Conservation (phyloP, 345 rosid species). For the Populus nigra region DNA sequence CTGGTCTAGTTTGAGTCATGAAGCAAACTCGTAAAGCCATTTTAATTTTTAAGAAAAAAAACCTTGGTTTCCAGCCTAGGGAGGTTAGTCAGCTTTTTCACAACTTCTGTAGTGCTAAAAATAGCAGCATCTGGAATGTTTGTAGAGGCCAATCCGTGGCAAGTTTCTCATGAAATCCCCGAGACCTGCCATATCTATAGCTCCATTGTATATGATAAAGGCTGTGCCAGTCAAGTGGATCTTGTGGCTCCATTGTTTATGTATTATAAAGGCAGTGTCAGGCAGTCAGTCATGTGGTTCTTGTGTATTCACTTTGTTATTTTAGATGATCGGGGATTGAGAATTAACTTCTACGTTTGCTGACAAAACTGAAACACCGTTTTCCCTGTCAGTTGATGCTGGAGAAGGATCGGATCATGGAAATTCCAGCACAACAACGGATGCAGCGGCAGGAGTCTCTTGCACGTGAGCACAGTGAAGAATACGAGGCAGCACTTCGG, state of each 20-base stretch:
- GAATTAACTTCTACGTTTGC: not conserved
- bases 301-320: not conserved
- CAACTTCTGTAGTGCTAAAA: not conserved
- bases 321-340: not conserved
- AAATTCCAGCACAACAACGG: conserved; percentile 70
- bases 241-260: not conserved
- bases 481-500: conserved; percentile 76
- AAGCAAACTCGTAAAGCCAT: not conserved
- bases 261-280: not conserved
- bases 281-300: not conserved
- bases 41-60: not conserved
- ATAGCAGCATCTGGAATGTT: not conserved
- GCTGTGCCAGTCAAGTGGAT: not conserved
- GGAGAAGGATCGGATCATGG: conserved; percentile 65
- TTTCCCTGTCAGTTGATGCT: conserved; percentile 55
- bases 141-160: not conserved
- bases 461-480: conserved; percentile 72
- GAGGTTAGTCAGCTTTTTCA: not conserved
- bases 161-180: not conserved
- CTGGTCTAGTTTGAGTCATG: not conserved
- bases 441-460: conserved; percentile 70
- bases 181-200: not conserved
- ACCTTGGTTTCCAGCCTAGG: not conserved
- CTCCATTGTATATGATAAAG: not conserved
- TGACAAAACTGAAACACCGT: not conserved